Evolutionary conservation across 164 flowering plant genomes (phyloP), one percentile per base, ranked within the genome.

Genomic region (Tinospora cordifolia): DNA sequence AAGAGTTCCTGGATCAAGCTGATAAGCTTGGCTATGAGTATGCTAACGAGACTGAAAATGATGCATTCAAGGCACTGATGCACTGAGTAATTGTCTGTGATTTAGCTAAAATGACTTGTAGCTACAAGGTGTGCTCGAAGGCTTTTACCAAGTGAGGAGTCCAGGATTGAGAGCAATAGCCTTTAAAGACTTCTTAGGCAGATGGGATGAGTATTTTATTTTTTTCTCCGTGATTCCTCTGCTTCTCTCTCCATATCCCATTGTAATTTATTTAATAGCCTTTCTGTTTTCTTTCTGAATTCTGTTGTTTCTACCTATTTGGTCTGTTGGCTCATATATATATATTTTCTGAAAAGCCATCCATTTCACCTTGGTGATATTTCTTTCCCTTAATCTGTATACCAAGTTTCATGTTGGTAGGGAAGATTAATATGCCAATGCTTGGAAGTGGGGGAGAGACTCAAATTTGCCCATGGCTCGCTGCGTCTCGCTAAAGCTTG

Each of bases 11-110:
- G 8, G 62, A 51, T 27, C 81, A 83, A 26, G 96, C 94, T 2
- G 66, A 83, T 38, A 65, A 34, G 51, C 87, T 95, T 72, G 93
- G 98, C 24, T 95, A 84, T 65, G 88, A 88, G n/a, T 95, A 87
- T 70, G 80, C 69, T 7, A 62, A 86, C 47, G 99, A 88, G 77
- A 86, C 81, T 17, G 40, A 69, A 65, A 87, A 91, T 70, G 71
- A 78, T 22, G 85, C 83, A 21, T 85, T 83, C 79, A 77, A 77
- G 64, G 87, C 92, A 71, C 73, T 95, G 82, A 88, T 92, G 98
- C 87, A 79, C n/a, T 87, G 80, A 82, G 58, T 46, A 24, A 22
- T 26, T 9, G 38, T 36, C 36, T 30, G 0, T 2, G 17, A 60
- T 54, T 21, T 60, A n/a, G 63, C 4, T 60, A 60, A 25, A 24